Conservation (phyloP, 768 basidiomycete species). For the Lactifluus subvellereus region DNA sequence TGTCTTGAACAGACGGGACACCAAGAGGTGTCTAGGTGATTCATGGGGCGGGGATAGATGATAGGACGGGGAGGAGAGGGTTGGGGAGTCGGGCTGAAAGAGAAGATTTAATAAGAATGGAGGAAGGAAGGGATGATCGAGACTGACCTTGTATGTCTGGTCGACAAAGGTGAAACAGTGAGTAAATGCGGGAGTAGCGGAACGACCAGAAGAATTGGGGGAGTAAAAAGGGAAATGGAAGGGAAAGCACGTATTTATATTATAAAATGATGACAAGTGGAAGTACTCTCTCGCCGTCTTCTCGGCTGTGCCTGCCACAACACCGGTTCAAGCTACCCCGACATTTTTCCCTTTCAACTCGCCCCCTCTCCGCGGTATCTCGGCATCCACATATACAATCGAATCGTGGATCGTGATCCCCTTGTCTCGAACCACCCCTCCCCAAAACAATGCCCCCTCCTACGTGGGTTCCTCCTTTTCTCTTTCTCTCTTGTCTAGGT, state of each 20-base stretch:
- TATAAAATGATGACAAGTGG: neutral
- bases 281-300: conserved; percentile 1
- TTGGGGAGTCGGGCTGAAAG: neutral
- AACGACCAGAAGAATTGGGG: conserved; percentile 17
- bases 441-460: conserved; percentile 6
- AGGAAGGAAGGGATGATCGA: neutral
- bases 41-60: conserved; percentile 12
- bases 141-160: conserved; percentile 19
- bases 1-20: conserved; percentile 76
- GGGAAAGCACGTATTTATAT: conserved; percentile 19
- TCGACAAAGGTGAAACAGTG: conserved; percentile 15
- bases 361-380: conserved; percentile 19
- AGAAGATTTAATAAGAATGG: conserved; percentile 15
- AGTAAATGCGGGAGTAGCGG: conserved; percentile 6
- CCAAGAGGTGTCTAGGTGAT: conserved; percentile 59
- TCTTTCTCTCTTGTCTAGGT: conserved; percentile 4
- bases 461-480: neutral
- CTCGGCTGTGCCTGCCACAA: conserved; percentile 21
- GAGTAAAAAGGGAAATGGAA: conserved; percentile 23
- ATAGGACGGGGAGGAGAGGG: neutral
- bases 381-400: conserved; percentile 15
- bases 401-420: conserved; percentile 14
- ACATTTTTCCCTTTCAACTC: conserved; percentile 17
- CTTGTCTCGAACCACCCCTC: neutral
- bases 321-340: conserved; percentile 1